These are phyloP conservation scores for Malus asiatica DNA, from an alignment of 306 rosid genomes.

Conservation along the genomic window DNA sequence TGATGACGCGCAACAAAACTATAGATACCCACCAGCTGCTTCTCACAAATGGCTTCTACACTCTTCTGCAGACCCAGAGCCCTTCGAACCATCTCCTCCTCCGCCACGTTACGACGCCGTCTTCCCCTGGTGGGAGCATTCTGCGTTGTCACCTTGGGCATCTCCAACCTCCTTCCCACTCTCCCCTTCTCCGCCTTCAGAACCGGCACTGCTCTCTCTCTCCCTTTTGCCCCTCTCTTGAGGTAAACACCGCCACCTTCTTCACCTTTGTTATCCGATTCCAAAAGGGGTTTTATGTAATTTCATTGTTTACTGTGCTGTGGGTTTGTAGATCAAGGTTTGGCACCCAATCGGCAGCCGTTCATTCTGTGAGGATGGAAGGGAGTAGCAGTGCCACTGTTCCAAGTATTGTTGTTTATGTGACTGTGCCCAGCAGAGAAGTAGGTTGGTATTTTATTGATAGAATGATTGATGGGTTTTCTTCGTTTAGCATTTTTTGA, in stretches of 20 bases:
- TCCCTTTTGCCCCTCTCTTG: conserved; percentile 29
- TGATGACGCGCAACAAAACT: conserved; percentile 4
- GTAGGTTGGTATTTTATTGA: conserved; percentile 38
- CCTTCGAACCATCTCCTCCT: conserved; percentile 12
- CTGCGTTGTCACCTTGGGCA: conserved; percentile 62
- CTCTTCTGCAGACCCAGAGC: conserved; percentile 24
- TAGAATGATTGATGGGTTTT: background rate
- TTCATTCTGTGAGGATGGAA: conserved; percentile 48
- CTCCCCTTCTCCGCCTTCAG: conserved; percentile 34
- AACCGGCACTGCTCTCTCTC: conserved; percentile 51
- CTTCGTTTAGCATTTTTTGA: background rate
- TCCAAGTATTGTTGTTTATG: conserved; percentile 89
- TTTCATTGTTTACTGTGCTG: background rate
- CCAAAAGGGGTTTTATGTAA: background rate
- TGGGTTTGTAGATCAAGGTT: conserved; percentile 48
- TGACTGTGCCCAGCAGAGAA: conserved; percentile 89
- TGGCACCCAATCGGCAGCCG: conserved; percentile 28
- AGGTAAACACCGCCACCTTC: conserved; percentile 21
- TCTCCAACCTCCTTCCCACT: conserved; percentile 43
- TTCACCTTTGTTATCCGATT: background rate
- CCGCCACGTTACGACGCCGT: conserved; percentile 58
- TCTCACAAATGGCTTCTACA: conserved; percentile 41
- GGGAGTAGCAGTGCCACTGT: conserved; percentile 43
- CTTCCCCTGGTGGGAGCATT: conserved; percentile 68
- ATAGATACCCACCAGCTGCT: background rate